Evolutionary conservation across 192 early-diverging fungal species (phyloP), one percentile per base, ranked within the genome.

Genomic region (Coemansia umbellata): DNA sequence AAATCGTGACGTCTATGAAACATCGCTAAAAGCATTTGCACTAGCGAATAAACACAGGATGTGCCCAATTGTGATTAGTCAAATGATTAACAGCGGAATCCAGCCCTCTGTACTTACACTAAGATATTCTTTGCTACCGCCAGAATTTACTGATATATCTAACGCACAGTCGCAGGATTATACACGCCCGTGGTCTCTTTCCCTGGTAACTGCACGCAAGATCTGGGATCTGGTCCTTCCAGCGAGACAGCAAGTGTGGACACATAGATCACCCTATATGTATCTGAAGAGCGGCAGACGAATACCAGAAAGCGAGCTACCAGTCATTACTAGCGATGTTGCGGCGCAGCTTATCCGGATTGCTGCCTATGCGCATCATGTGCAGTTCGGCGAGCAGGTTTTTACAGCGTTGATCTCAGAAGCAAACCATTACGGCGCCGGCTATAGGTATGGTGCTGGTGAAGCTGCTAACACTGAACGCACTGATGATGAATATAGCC

Each of bases 271-370:
- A 8, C 27, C 27, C 8, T 31, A 35, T 7, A 44, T 21, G 6
- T 4, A n/a, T 5, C 44, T 5, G 4, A 18, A 8, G n/a, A 23
- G 24, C 26, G 6, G 15, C 23, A 21, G 18, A 4, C 21, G 19
- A 5, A 19, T 27, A 18, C 36, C 31, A 7, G 50, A 9, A 5
- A 39, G 45, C 27, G 50, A 53, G n/a, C 50, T 37, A 35, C 69
- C 69, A 8, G 69, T 73, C 14, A 62, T 73, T 42, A 63, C 65
- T 27, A 73, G 66, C 45, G 69, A 73, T 50, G 45, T 73, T 36
- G 62, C 69, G 2, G 48, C 63, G 21, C 69, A 73, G 58, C 47
- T 66, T 31, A 66, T 73, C 15, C 62, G 69, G 5, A 53, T 65
- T 13, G 69, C 69, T 15, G 63, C 69, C 8, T 52, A 49, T 39